A percentile compares a stretch with the other conserved stretches of the same genome.
Evolutionary conservation across 2,329 filamentous ascomycete genomes (phyloP).

Genomic region (Neopestalotiopsis sp.): DNA sequence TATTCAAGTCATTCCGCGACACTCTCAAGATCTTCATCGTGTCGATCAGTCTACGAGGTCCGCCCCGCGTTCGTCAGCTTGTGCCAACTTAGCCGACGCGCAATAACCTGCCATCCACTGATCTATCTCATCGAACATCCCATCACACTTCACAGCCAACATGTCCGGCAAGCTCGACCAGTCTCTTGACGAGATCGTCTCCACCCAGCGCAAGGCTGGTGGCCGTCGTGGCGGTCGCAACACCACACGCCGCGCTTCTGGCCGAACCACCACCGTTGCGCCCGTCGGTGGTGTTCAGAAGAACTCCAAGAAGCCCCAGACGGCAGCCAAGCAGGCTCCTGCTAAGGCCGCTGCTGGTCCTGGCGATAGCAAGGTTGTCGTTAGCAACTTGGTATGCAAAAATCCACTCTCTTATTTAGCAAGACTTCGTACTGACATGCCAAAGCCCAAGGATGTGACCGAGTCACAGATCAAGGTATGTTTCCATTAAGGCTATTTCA

Average conservation of each 20-base stretch:
- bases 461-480: conserved; percentile 99
- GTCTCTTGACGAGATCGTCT: conserved; percentile 97
- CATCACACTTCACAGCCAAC: conserved; percentile 55
- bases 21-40: neutral
- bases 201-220: conserved; percentile 68
- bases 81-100: neutral
- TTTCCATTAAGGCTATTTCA: conserved; percentile 80
- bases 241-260: conserved; percentile 55
- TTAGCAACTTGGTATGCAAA: conserved; percentile 91
- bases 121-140: conserved; percentile 24
- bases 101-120: neutral
- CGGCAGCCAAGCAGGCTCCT: conserved; percentile 65
- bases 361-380: conserved; percentile 94
- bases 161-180: conserved; percentile 97
- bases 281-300: conserved; percentile 90
- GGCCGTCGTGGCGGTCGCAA: conserved; percentile 49
- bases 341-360: conserved; percentile 65
- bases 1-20: neutral
- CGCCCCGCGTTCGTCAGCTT: neutral
- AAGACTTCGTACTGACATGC: conserved; percentile 50
- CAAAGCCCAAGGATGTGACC: conserved; percentile 90
- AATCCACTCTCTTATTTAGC: neutral
- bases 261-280: conserved; percentile 63
- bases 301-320: conserved; percentile 67
- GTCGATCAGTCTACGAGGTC: neutral